Conservation (phyloP, 345 rosid species). For the Eucalyptus sp. region DNA sequence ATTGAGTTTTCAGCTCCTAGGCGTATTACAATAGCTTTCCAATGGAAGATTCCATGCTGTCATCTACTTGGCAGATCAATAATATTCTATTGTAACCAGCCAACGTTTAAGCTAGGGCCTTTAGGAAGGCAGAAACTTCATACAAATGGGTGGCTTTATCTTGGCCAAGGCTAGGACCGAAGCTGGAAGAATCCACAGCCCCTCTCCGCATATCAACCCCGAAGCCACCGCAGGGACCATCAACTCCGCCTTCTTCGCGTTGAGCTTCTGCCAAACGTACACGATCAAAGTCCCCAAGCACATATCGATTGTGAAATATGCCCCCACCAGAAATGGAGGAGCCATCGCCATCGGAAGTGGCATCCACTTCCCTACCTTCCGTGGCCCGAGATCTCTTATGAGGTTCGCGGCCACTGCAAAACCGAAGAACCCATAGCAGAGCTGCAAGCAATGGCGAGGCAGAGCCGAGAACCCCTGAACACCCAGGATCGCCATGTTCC, state of each 20-base stretch:
- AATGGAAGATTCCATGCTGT: background rate
- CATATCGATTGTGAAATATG: constrained; percentile 90
- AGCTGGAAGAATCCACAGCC: constrained; percentile 80
- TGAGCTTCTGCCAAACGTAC: constrained; percentile 44
- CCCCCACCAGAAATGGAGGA: constrained; percentile 74
- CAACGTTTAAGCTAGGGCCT: background rate
- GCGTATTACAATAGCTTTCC: background rate
- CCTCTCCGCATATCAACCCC: constrained; percentile 89
- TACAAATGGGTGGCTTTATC: constrained; percentile 77
- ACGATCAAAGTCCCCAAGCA: constrained; percentile 67
- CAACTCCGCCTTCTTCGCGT: constrained; percentile 45
- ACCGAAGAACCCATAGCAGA: constrained; percentile 62
- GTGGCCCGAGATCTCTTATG: constrained; percentile 48
- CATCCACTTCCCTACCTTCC: constrained; percentile 59
- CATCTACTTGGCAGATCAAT: background rate
- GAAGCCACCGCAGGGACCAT: constrained; percentile 93
- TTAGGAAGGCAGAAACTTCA: constrained; percentile 58
- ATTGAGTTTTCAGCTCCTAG: background rate
- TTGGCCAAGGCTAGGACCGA: constrained; percentile 78
- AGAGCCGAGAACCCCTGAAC: constrained; percentile 59
- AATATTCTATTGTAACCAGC: background rate
- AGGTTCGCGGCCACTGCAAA: constrained; percentile 61
- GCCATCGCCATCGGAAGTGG: constrained; percentile 95
- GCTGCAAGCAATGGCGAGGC: constrained; percentile 49
- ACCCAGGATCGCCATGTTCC: constrained; percentile 68